phyloP scores from a whole-genome alignment of 2,329 filamentous ascomycete genomes.

The Geosmithia putterillii region DNA sequence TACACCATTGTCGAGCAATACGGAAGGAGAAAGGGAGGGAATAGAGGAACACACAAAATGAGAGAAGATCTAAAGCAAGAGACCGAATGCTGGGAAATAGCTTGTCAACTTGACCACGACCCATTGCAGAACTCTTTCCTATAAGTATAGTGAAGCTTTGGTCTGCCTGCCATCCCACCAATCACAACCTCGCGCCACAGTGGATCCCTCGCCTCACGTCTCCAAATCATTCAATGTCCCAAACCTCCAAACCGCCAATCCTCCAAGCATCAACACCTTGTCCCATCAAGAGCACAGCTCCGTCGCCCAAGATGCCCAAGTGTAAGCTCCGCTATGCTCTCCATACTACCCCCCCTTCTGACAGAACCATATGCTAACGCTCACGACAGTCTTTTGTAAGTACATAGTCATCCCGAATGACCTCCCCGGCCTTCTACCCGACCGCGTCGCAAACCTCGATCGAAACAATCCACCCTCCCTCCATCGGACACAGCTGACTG shows the following conservation, averaged over 20 bases:
- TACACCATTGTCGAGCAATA: too few relatives aligned
- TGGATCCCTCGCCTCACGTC: not conserved
- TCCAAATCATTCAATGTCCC: conserved; percentile 11
- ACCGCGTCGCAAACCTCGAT: conserved; percentile 2
- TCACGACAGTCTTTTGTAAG: conserved; percentile 49
- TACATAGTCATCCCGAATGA: too few relatives aligned
- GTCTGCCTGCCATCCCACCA: too few relatives aligned
- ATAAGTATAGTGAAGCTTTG: too few relatives aligned
- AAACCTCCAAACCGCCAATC: not conserved
- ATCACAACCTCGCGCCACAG: not conserved
- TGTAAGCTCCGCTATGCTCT: conserved; percentile 50
- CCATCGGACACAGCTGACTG: not conserved
- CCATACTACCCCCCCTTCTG: conserved; percentile 18
- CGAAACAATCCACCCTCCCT: not conserved
- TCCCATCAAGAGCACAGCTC: not conserved
- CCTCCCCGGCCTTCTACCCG: not conserved
- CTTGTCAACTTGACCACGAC: too few relatives aligned
- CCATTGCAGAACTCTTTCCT: too few relatives aligned
- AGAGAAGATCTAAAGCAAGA: too few relatives aligned
- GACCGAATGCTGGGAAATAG: too few relatives aligned
- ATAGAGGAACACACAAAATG: too few relatives aligned
- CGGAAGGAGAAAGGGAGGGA: too few relatives aligned
- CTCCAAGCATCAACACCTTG: conserved; percentile 10
- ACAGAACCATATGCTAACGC: conserved; percentile 10
- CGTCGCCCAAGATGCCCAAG: conserved; percentile 60